phyloP scores from a whole-genome alignment of 2,329 filamentous ascomycete species.

The Hypoxylon sp. region DNA sequence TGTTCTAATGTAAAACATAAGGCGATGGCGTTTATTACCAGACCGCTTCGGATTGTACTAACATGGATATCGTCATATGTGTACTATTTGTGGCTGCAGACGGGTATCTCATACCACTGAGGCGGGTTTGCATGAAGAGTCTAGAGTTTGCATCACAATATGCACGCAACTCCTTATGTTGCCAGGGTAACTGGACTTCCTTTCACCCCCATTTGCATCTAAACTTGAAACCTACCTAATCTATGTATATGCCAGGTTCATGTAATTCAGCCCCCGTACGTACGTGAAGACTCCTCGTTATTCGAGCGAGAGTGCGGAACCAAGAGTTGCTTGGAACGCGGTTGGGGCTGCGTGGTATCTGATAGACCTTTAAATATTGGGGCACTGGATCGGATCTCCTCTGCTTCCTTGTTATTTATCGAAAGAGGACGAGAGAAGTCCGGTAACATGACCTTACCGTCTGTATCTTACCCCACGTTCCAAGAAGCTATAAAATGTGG shows the following conservation, averaged over 20 bases:
- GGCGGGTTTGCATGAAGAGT: not conserved
- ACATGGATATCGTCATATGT: not conserved
- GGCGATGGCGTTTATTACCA: not conserved
- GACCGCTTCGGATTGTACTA: not conserved
- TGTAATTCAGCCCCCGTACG: not conserved
- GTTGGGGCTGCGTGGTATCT: not conserved
- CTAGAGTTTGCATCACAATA: not conserved
- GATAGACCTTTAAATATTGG: not conserved
- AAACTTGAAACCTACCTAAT: not conserved
- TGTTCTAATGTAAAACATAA: not conserved
- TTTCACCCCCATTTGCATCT: not conserved
- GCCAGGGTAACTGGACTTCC: not conserved
- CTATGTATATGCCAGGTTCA: not conserved
- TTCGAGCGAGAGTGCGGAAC: not conserved
- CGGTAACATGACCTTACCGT: constrained; percentile 17
- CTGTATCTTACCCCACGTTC: constrained; percentile 21
- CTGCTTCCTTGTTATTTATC: constrained; percentile 1
- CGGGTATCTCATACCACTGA: not conserved
- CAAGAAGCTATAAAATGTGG: constrained; percentile 6
- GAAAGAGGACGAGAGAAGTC: not conserved
- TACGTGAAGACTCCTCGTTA: too few species aligned
- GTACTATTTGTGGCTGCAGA: not conserved
- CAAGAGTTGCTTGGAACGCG: not conserved
- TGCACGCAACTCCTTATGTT: not conserved
- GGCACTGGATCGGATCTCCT: not conserved